Evolutionary conservation across 2,329 filamentous ascomycete species (phyloP), one percentile per base, ranked within the genome.

Genomic region (Sclerotinia nivalis): DNA sequence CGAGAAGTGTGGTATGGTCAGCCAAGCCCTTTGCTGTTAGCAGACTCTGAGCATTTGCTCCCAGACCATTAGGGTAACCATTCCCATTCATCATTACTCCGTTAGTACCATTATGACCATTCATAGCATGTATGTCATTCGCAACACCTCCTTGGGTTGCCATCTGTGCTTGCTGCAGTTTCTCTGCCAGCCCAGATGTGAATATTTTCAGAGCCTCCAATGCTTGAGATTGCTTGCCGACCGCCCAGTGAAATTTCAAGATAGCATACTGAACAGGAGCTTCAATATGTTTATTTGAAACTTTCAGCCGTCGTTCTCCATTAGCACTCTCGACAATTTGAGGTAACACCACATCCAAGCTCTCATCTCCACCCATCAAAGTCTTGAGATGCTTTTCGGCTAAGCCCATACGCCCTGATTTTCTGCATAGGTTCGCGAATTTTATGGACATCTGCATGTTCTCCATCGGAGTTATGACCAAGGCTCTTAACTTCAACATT

Each of bases 381-480:
- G 93, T 93, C 79, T 96, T 94, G 67, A 99, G 83, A 15, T 94
- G 96, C 82, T 97, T 96, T 82, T 99, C 96, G 0, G 96, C 96
- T 62, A 99, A 87, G 13, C 96, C 95, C 85, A 95, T 94, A 43
- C 96, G 91, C 70, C 93, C 92, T 58, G 95, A 97, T 81, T 99
- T 99, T 76, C 96, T 92, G 81, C 96, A 99, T 8, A 99, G 88
- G 76, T 98, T 99, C 76, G 96, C 93, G 79, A 97, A 99, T 79
- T 99, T 99, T 84, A 99, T 98, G 89, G 94, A 97, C 93, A 99
- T 99, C 77, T 97, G 92, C 84, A 97, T 93, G 77, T 97, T 97
- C 79, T 99, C 94, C 47, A 88, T 88, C 0, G 96, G 95, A 0
- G 90, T 90, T 72, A 98, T 95, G 71, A 99, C 96, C 66, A 99